Evolutionary conservation across 2,329 filamentous ascomycete species (phyloP).

Genomic region (Neofusicoccum kwambonambiense): DNA sequence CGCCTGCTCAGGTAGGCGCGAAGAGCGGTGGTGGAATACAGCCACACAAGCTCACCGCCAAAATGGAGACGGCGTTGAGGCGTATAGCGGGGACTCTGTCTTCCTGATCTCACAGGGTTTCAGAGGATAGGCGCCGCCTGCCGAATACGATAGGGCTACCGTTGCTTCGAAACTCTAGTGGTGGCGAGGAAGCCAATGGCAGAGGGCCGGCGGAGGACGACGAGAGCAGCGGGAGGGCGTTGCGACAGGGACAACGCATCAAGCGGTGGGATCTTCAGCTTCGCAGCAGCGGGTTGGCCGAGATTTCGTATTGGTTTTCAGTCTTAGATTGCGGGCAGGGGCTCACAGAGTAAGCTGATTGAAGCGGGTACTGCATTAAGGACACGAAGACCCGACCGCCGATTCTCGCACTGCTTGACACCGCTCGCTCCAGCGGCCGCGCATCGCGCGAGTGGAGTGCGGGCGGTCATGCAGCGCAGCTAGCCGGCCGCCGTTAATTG

Average conservation of each 20-base stretch:
- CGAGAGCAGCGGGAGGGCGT: neutral
- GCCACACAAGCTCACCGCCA: conserved; percentile 10
- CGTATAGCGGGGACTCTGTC: too few relatives aligned
- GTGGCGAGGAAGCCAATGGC: neutral
- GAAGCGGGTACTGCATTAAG: neutral
- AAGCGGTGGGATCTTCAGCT: conserved; percentile 4
- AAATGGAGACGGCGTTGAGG: neutral
- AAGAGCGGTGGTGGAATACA: neutral
- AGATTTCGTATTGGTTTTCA: conserved; percentile 4
- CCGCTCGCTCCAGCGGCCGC: neutral
- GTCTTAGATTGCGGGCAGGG: conserved; percentile 3
- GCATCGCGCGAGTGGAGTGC: neutral
- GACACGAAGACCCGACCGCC: conserved; percentile 6
- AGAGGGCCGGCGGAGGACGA: neutral
- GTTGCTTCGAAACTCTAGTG: neutral
- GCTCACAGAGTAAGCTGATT: conserved; percentile 1
- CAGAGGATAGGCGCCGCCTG: neutral
- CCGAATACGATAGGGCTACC: conserved; percentile 10
- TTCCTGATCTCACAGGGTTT: neutral
- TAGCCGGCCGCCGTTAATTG: neutral
- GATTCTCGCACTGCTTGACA: neutral
- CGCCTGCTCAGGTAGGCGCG: neutral
- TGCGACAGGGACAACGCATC: neutral
- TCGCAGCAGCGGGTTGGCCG: conserved; percentile 2
- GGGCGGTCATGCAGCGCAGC: neutral